phyloP scores from a whole-genome alignment of 1,284 basidiomycete species.

The Microbotryum intermedium region DNA sequence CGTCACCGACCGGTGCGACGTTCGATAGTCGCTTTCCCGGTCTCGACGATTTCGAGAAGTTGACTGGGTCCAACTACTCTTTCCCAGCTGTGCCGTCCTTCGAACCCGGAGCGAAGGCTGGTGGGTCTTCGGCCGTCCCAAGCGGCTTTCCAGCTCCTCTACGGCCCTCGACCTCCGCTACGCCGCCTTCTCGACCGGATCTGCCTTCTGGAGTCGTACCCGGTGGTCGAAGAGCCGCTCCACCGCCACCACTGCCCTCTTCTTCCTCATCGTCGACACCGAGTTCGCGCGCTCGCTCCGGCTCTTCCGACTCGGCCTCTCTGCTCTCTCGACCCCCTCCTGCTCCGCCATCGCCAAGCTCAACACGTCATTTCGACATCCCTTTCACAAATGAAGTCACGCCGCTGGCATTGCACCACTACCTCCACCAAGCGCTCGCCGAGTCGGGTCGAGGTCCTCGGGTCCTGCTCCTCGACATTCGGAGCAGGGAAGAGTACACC shows the following conservation, averaged over 20 bases:
- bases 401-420: slow-evolving; percentile 55
- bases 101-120: background rate
- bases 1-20: background rate
- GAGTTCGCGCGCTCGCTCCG: background rate
- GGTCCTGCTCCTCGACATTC: slow-evolving; percentile 71
- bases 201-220: slow-evolving; percentile 6
- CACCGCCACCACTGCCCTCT: background rate
- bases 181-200: slow-evolving; percentile 6
- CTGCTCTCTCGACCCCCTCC: slow-evolving; percentile 7
- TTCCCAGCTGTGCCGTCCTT: slow-evolving; percentile 9
- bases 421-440: slow-evolving; percentile 52
- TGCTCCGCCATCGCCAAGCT: slow-evolving; percentile 13
- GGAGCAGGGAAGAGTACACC: slow-evolving; percentile 67
- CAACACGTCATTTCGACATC: slow-evolving; percentile 40
- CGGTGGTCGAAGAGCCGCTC: background rate
- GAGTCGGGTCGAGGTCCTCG: slow-evolving; percentile 30
- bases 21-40: slow-evolving; percentile 18
- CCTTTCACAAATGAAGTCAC: slow-evolving; percentile 52
- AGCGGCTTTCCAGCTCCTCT: background rate
- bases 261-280: background rate
- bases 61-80: background rate
- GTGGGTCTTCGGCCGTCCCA: background rate
- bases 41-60: slow-evolving; percentile 21
- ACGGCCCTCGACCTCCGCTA: background rate
- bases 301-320: background rate